phyloP scores from a whole-genome alignment of 1,139 yeast genomes.

The Zygosaccharomyces pseudobailii region DNA sequence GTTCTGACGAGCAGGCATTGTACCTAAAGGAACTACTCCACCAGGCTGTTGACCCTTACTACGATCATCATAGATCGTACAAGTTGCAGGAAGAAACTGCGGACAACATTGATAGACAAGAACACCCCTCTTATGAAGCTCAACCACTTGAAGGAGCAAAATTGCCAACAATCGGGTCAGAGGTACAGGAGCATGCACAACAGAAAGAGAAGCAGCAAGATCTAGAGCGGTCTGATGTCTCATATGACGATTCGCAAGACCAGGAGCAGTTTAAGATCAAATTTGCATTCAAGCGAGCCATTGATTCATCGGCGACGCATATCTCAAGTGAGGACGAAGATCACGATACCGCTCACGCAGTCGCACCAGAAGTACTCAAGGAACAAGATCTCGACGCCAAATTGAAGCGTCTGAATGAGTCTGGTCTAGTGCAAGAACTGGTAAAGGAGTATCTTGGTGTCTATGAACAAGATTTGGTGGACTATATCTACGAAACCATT shows the following conservation, averaged over 20 bases:
- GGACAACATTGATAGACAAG: constrained; percentile 24
- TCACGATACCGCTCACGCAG: neutral
- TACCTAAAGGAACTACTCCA: constrained; percentile 25
- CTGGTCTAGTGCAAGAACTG: constrained; percentile 27
- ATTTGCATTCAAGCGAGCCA: constrained; percentile 22
- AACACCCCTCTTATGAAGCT: constrained; percentile 7
- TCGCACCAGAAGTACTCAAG: constrained; percentile 7
- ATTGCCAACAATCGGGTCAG: neutral
- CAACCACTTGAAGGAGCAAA: neutral
- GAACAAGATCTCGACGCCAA: constrained; percentile 17
- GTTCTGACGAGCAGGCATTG: constrained; percentile 18
- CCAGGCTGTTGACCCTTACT: constrained; percentile 23
- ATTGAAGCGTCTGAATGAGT: constrained; percentile 15
- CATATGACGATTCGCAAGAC: neutral
- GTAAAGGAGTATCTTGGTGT: constrained; percentile 33
- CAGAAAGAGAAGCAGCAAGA: neutral
- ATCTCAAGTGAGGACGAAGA: constrained; percentile 2
- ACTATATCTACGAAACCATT: constrained; percentile 30
- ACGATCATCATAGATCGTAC: constrained; percentile 27
- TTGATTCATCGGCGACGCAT: constrained; percentile 13
- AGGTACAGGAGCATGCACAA: constrained; percentile 1
- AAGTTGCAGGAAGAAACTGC: constrained; percentile 21
- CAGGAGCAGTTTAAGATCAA: constrained; percentile 19
- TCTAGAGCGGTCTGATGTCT: neutral
- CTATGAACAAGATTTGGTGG: constrained; percentile 32